These are phyloP conservation scores for Acmispon strigosus DNA, from an alignment of 306 rosid species.

Conservation along the genomic window DNA sequence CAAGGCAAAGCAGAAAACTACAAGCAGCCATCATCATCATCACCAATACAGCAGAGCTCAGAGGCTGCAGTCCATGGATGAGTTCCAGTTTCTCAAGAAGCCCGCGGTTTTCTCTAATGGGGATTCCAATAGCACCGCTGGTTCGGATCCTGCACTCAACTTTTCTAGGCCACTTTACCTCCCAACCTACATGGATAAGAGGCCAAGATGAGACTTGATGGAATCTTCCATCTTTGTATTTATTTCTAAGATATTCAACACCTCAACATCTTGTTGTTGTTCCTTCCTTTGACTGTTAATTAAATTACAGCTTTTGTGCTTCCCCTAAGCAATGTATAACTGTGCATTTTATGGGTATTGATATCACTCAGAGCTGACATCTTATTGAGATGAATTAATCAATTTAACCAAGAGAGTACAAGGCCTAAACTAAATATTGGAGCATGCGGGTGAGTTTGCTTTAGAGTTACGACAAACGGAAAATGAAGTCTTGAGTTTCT, in stretches of 20 bases:
- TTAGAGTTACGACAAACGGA: no score
- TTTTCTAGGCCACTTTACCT: constrained; percentile 50
- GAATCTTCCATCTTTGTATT: constrained; percentile 7
- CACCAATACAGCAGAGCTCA: constrained; percentile 42
- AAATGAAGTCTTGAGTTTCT: no score
- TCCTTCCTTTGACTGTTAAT: constrained; percentile 18
- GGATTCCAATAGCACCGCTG: constrained; percentile 62
- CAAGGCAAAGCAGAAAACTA: constrained; percentile 50
- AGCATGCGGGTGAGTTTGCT: background rate
- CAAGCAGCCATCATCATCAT: background rate
- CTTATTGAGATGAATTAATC: background rate
- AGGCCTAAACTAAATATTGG: background rate
- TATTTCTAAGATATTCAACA: constrained; percentile 37
- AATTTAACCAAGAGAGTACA: background rate
- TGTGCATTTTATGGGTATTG: background rate
- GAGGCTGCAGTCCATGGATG: constrained; percentile 90
- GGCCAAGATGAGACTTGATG: constrained; percentile 18
- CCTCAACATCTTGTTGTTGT: constrained; percentile 62
- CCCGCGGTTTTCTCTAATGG: constrained; percentile 48
- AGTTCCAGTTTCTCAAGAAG: constrained; percentile 61
- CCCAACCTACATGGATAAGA: constrained; percentile 49
- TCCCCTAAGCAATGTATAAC: constrained; percentile 15
- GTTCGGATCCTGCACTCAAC: constrained; percentile 50
- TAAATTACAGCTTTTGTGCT: constrained; percentile 22
- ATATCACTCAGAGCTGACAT: background rate